phyloP scores from a whole-genome alignment of 306 rosid genomes.

The Aeschynomene evenia region DNA sequence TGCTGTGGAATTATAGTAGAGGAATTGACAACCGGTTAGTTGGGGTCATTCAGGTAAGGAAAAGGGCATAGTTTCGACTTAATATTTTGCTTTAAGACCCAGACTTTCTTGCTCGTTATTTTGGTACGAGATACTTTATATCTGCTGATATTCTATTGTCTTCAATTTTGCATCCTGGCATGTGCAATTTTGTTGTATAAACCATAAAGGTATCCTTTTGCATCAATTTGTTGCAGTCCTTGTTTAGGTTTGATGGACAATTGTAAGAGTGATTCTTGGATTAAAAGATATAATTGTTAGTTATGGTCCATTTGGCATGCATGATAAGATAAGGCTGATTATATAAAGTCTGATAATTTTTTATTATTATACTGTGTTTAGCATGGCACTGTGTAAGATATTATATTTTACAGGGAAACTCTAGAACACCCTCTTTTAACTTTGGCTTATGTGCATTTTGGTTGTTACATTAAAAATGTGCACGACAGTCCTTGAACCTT shows the following conservation, averaged over 20 bases:
- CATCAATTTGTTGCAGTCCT: neutral
- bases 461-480: too few relatives aligned
- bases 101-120: slow-evolving; percentile 14
- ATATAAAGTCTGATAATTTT: too few relatives aligned
- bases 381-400: too few relatives aligned
- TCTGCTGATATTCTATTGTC: neutral
- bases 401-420: too few relatives aligned
- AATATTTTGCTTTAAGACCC: slow-evolving; percentile 29
- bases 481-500: too few relatives aligned
- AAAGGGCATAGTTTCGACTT: slow-evolving; percentile 17
- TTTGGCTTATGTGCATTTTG: too few relatives aligned
- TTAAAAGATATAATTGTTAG: slow-evolving; percentile 9
- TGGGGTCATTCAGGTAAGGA: slow-evolving; percentile 77
- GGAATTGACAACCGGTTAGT: slow-evolving; percentile 86
- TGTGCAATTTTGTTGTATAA: neutral
- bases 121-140: slow-evolving; percentile 8
- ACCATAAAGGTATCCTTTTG: slow-evolving; percentile 7
- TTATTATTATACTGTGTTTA: too few relatives aligned
- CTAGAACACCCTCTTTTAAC: too few relatives aligned
- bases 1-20: slow-evolving; percentile 85
- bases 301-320: too few relatives aligned
- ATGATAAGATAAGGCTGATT: too few relatives aligned
- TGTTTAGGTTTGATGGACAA: slow-evolving; percentile 9
- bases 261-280: too few relatives aligned
- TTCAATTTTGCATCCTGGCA: slow-evolving; percentile 1